Base-by-base conservation (phyloP, 169 alveolate species). In the Sarcocystis neurona region DNA sequence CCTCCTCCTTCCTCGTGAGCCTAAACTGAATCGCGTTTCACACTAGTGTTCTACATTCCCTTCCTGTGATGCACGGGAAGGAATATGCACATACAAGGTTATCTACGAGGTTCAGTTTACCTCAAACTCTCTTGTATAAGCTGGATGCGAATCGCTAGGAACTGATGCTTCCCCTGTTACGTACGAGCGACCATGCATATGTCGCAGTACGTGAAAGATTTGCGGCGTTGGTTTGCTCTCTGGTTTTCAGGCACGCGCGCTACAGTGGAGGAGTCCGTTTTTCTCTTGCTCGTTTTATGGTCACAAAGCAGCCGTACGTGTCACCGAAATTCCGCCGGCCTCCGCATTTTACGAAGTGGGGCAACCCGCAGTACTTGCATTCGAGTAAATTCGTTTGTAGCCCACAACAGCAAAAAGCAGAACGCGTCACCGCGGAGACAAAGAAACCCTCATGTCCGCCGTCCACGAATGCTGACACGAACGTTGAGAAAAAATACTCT, bases 191-290 rank as follows among this genome's bases (percentile, higher is more conserved):
- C n/a, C n/a, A n/a, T n/a, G n/a, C n/a, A n/a, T n/a, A n/a, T n/a
- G n/a, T n/a, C n/a, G n/a, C n/a, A n/a, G n/a, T n/a, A n/a, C n/a
- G n/a, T n/a, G n/a, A n/a, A n/a, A n/a, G n/a, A n/a, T n/a, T n/a
- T n/a, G n/a, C n/a, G n/a, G n/a, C n/a, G n/a, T n/a, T n/a, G n/a
- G n/a, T n/a, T n/a, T 27, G 12, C 30, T 53, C 23, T 53, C 66
- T 53, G 66, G 66, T 53, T 12, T 79, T 34, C 58, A 85, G 90
- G 75, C 78, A 60, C 37, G 72, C 75, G 53, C 47, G 77, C 60
- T 85, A 85, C 56, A 27, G 90, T 30, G 90, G 90, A 23, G 90
- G 90, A 32, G 53, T 44, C 34, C 90, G 90, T 27, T 85, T 75
- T 48, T 60, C 82, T 18, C 75, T 85, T 1, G 84, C 90, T 15